A percentile compares a stretch with the other conserved stretches of the same genome.
These are phyloP conservation scores for Periconia sp. DNA, from an alignment of 2,329 filamentous ascomycete species.

Conservation along the genomic window DNA sequence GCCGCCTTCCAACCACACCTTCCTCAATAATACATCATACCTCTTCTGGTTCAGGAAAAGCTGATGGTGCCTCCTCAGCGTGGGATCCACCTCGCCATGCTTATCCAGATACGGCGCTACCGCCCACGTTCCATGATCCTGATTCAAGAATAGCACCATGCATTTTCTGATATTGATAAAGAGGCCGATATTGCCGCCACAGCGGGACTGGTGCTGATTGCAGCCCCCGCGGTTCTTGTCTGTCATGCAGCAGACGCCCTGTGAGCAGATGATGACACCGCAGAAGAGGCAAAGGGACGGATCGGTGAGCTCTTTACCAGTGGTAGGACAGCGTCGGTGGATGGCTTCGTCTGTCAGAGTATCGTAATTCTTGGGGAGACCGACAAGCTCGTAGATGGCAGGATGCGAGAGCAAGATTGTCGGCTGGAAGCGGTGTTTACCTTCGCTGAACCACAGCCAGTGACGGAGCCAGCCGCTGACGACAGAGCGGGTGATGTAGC, in stretches of 20 bases:
- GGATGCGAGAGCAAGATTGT: slow-evolving; percentile 73
- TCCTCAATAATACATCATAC: slow-evolving; percentile 86
- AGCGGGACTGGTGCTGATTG: slow-evolving; percentile 89
- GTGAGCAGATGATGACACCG: slow-evolving; percentile 94
- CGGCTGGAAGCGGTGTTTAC: slow-evolving; percentile 48
- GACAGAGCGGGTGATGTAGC: slow-evolving; percentile 54
- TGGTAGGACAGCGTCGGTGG: slow-evolving; percentile 81
- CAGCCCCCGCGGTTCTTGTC: slow-evolving; percentile 66
- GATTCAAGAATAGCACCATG: slow-evolving; percentile 85
- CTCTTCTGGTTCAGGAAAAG: slow-evolving; percentile 91
- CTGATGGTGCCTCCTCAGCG: slow-evolving; percentile 82
- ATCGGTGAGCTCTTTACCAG: slow-evolving; percentile 88
- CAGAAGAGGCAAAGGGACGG: slow-evolving; percentile 93
- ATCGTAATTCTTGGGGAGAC: slow-evolving; percentile 90
- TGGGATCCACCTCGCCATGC: slow-evolving; percentile 94
- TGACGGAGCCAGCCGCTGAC: slow-evolving; percentile 77
- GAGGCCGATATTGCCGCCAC: slow-evolving; percentile 86
- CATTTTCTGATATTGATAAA: slow-evolving; percentile 98
- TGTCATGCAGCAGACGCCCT: slow-evolving; percentile 87
- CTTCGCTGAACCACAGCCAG: slow-evolving; percentile 50
- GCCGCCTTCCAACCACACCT: slow-evolving; percentile 84
- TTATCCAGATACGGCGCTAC: slow-evolving; percentile 93
- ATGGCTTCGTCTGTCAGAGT: slow-evolving; percentile 91
- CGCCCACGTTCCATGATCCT: slow-evolving; percentile 80
- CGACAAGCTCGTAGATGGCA: slow-evolving; percentile 91